Percentiles rank a stretch among this genome's conserved stretches.
phyloP scores from a whole-genome alignment of 2,329 filamentous ascomycete genomes.

The Lachnum nothofagi region DNA sequence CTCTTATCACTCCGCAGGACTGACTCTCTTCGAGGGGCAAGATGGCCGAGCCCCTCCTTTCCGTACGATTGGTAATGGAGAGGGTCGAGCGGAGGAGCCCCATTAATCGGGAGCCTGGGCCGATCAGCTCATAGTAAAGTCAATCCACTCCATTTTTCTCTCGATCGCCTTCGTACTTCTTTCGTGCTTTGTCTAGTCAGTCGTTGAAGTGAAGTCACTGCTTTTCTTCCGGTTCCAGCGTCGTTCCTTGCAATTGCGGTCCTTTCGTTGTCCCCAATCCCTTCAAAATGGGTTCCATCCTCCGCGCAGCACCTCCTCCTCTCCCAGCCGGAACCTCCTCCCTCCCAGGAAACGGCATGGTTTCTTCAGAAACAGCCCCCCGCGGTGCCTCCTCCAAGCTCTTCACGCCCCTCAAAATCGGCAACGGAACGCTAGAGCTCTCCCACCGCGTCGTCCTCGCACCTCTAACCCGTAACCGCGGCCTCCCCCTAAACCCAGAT shows the following conservation, averaged over 20 bases:
- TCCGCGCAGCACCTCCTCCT: slow-evolving; percentile 29
- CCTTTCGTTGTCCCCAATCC: too few relatives aligned
- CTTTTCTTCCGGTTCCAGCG: not conserved
- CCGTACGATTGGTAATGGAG: not conserved
- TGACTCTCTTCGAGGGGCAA: not conserved
- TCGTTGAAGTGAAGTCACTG: not conserved
- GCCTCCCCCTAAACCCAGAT: slow-evolving; percentile 39
- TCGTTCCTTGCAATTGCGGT: not conserved
- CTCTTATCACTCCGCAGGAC: too few relatives aligned
- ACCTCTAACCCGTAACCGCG: slow-evolving; percentile 50
- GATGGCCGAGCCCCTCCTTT: not conserved
- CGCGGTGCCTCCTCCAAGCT: slow-evolving; percentile 27
- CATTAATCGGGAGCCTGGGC: too few relatives aligned
- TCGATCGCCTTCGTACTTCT: not conserved
- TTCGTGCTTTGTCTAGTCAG: not conserved
- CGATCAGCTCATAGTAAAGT: too few relatives aligned
- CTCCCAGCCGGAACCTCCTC: slow-evolving; percentile 40
- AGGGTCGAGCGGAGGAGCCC: too few relatives aligned
- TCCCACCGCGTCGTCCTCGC: slow-evolving; percentile 50
- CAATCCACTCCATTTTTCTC: too few relatives aligned
- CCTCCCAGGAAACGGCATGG: slow-evolving; percentile 47
- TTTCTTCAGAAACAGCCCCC: slow-evolving; percentile 34
- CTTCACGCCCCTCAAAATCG: slow-evolving; percentile 40
- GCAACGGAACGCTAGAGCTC: slow-evolving; percentile 38
- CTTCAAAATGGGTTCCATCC: slow-evolving; percentile 17